These are phyloP conservation scores for Pseudocercospora macadamiae DNA, from an alignment of 2,329 filamentous ascomycete species.

Conservation along the genomic window DNA sequence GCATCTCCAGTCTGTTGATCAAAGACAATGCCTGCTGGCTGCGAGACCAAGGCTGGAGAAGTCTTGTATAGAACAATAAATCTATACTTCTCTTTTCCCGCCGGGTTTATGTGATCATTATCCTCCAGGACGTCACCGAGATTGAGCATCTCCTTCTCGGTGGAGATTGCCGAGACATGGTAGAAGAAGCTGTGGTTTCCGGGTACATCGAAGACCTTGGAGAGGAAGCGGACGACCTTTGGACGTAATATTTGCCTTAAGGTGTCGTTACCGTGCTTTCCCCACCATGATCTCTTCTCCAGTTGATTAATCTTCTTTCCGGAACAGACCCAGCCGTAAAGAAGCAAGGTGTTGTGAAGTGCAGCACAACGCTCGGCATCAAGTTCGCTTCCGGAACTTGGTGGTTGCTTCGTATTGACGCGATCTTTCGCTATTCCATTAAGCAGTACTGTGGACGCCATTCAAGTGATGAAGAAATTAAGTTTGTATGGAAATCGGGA, in stretches of 20 bases:
- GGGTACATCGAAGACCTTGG: slow-evolving; percentile 38
- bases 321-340: slow-evolving; percentile 40
- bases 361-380: slow-evolving; percentile 38
- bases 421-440: slow-evolving; percentile 35
- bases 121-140: slow-evolving; percentile 37
- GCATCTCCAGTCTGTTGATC: slow-evolving; percentile 36
- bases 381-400: slow-evolving; percentile 28
- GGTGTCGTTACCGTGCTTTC: slow-evolving; percentile 32
- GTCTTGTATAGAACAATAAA: slow-evolving; percentile 38
- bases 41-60: slow-evolving; percentile 34
- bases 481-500: background rate
- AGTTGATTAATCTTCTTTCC: slow-evolving; percentile 36
- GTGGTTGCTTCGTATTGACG: slow-evolving; percentile 31
- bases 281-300: slow-evolving; percentile 39
- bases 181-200: slow-evolving; percentile 37
- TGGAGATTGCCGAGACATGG: slow-evolving; percentile 36
- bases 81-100: slow-evolving; percentile 33
- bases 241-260: slow-evolving; percentile 34
- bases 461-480: slow-evolving; percentile 1
- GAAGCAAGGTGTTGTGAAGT: slow-evolving; percentile 38
- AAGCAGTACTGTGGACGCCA: background rate
- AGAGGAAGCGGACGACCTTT: slow-evolving; percentile 33
- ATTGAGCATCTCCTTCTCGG: slow-evolving; percentile 33
- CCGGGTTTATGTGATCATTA: slow-evolving; percentile 26
- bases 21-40: slow-evolving; percentile 37